Conservation (phyloP, 148 eudicot genomes). For the Rhododendron williamsianum region DNA sequence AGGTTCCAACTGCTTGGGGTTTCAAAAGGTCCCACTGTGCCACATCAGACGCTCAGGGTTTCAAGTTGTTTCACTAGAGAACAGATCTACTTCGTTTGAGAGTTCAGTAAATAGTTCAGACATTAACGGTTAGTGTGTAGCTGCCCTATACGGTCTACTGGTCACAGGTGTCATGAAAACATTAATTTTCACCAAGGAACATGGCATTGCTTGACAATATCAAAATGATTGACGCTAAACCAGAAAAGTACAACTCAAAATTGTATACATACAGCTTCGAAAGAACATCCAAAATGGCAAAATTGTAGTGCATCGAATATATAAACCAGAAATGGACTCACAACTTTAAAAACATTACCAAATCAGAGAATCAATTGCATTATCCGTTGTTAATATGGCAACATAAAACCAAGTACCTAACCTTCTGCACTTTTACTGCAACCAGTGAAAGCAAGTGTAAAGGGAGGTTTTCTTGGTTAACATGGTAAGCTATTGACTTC, state of each 20-base stretch:
- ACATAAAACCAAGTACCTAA: not conserved
- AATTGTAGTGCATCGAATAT: not conserved
- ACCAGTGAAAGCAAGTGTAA: not conserved
- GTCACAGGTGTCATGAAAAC: not conserved
- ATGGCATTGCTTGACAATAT: not conserved
- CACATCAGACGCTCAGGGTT: not conserved
- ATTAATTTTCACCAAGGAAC: not conserved
- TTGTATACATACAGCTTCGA: not conserved
- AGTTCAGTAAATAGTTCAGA: not conserved
- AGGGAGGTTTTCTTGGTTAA: not conserved
- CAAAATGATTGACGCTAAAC: not conserved
- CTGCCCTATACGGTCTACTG: not conserved
- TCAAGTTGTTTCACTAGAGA: not conserved
- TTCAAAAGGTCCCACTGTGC: not conserved
- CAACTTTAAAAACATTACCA: not conserved
- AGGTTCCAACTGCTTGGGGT: not conserved
- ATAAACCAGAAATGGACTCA: not conserved
- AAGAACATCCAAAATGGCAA: not conserved
- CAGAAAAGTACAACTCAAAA: not conserved
- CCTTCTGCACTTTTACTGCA: no score
- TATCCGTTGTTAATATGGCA: not conserved
- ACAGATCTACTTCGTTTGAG: not conserved
- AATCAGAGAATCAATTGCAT: not conserved
- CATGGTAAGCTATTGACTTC: conserved; percentile 2
- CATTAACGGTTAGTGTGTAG: not conserved